Conservation (phyloP, 495 filamentous ascomycete genomes). For the Entonaema liquescens region DNA sequence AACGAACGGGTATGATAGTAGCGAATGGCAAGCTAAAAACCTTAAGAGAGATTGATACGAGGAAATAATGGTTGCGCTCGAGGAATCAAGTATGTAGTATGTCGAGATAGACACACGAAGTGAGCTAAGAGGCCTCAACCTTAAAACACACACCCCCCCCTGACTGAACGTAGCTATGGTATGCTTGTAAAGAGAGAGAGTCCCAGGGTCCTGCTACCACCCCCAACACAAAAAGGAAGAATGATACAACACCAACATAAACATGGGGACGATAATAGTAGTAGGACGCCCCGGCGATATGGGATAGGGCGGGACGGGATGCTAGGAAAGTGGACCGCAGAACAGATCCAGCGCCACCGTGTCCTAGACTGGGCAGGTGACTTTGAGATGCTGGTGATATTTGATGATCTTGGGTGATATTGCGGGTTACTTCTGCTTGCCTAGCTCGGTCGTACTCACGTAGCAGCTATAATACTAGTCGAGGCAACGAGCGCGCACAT, state of each 20-base stretch:
- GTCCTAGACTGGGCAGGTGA: slow-evolving; percentile 38
- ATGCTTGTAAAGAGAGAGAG: slow-evolving; percentile 22
- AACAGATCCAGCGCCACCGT: slow-evolving; percentile 30
- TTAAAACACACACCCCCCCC: slow-evolving; percentile 14
- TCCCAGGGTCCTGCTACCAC: slow-evolving; percentile 18
- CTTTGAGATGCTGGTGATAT: slow-evolving; percentile 23
- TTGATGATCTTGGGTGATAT: slow-evolving; percentile 15
- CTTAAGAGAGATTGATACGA: slow-evolving; percentile 29
- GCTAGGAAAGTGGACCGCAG: slow-evolving; percentile 32
- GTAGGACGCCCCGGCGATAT: slow-evolving; percentile 33
- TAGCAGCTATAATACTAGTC: slow-evolving; percentile 31
- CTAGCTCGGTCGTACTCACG: slow-evolving; percentile 33
- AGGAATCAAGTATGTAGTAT: slow-evolving; percentile 38
- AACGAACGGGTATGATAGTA: slow-evolving; percentile 33
- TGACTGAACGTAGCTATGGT: slow-evolving; percentile 35
- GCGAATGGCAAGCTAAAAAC: slow-evolving; percentile 21
- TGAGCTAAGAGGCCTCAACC: slow-evolving; percentile 30
- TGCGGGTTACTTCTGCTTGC: slow-evolving; percentile 8
- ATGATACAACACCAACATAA: slow-evolving; percentile 28
- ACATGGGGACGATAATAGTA: slow-evolving; percentile 9
- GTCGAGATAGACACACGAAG: slow-evolving; percentile 36
- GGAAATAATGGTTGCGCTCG: slow-evolving; percentile 30
- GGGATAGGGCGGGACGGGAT: slow-evolving; percentile 40
- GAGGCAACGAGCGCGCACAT: slow-evolving; percentile 13
- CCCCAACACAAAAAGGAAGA: slow-evolving; percentile 23